phyloP scores from a whole-genome alignment of 306 rosid species.

The Castanea mollissima region DNA sequence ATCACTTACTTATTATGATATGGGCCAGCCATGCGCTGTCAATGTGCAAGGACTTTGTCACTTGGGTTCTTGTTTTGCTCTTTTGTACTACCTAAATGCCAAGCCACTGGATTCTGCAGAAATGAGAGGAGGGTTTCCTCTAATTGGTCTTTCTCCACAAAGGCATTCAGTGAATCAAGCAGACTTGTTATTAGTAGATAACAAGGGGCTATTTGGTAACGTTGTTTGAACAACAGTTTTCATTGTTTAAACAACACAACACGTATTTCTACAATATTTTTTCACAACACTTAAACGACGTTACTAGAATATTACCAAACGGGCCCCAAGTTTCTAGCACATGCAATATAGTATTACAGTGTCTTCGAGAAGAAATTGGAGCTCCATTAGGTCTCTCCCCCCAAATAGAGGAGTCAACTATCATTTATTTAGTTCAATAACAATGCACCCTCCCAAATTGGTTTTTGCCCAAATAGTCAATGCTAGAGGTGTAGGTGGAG shows the following conservation, averaged over 20 bases:
- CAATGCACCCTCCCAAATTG: background rate
- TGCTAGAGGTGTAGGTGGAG: background rate
- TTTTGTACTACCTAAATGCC: background rate
- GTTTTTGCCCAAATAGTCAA: background rate
- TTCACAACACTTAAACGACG: too few relatives aligned
- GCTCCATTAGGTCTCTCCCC: background rate
- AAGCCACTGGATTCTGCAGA: background rate
- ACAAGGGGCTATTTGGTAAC: too few relatives aligned
- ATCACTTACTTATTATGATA: background rate
- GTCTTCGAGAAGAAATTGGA: background rate
- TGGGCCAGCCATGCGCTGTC: constrained; percentile 4
- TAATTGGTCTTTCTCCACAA: background rate
- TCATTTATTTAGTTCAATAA: background rate
- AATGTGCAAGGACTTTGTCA: background rate
- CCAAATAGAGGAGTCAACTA: background rate
- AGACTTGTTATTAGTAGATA: background rate
- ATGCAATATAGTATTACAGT: background rate
- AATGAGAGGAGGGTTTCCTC: constrained; percentile 1
- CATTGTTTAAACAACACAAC: too few relatives aligned
- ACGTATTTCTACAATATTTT: too few relatives aligned
- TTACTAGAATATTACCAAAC: too few relatives aligned
- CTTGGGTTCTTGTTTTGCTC: constrained; percentile 7
- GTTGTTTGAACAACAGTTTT: too few relatives aligned
- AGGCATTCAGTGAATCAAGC: background rate
- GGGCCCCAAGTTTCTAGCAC: background rate